Evolutionary conservation across 768 basidiomycete genomes (phyloP).

Genomic region (Lactarius vividus): DNA sequence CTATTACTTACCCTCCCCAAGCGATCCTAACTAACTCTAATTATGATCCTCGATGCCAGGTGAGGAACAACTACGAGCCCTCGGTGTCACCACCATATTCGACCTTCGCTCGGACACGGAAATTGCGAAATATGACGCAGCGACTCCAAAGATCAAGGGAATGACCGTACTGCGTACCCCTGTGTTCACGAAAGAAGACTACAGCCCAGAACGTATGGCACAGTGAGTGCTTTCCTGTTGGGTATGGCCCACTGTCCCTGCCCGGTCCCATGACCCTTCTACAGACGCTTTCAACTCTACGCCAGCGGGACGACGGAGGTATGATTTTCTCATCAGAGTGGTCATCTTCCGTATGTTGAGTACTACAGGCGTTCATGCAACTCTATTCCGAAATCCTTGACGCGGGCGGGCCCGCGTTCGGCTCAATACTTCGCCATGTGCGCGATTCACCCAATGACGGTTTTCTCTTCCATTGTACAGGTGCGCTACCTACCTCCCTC

Average conservation of each 20-base stretch:
- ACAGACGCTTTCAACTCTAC: constrained; percentile 68
- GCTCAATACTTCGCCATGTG: constrained; percentile 69
- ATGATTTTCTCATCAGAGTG: constrained; percentile 1
- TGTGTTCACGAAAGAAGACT: constrained; percentile 68
- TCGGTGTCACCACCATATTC: constrained; percentile 67
- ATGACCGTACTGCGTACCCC: constrained; percentile 60
- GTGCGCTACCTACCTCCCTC: constrained; percentile 30
- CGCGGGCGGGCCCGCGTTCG: constrained; percentile 65
- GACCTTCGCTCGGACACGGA: constrained; percentile 81
- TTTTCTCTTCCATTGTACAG: constrained; percentile 76
- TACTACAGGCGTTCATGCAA: constrained; percentile 68
- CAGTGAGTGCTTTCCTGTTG: constrained; percentile 57
- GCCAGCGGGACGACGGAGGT: constrained; percentile 81
- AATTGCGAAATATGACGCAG: constrained; percentile 68
- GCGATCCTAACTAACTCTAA: background rate
- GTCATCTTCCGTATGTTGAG: background rate
- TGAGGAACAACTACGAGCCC: constrained; percentile 49
- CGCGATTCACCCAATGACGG: constrained; percentile 64
- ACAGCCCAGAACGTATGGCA: constrained; percentile 81
- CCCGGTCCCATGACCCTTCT: background rate
- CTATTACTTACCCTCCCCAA: constrained; percentile 8
- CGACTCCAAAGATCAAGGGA: constrained; percentile 61
- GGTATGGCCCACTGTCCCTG: constrained; percentile 1
- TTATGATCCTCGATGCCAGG: constrained; percentile 40
- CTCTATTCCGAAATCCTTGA: constrained; percentile 80